Evolutionary conservation across 805 yeast species (phyloP).

Genomic region (Hanseniaspora mollemarum): DNA sequence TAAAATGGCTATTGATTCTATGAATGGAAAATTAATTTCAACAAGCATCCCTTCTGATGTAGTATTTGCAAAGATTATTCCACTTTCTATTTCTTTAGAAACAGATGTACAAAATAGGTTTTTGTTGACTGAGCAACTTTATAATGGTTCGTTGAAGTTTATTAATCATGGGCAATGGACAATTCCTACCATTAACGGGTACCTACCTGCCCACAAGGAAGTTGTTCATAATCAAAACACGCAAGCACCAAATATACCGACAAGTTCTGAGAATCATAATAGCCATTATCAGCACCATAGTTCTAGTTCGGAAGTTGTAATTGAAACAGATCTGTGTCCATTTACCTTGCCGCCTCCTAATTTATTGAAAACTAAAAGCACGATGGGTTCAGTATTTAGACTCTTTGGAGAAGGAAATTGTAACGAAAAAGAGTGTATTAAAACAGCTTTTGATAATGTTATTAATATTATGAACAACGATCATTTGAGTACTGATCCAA

Average conservation of each 20-base stretch:
- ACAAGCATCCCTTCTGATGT: constrained; percentile 64
- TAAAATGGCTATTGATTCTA: constrained; percentile 59
- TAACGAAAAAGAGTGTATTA: constrained; percentile 13
- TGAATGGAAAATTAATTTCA: constrained; percentile 68
- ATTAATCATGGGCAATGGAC: constrained; percentile 29
- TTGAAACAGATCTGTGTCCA: constrained; percentile 30
- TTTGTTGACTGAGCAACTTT: constrained; percentile 28
- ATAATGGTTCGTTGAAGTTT: constrained; percentile 27
- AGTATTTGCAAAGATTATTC: constrained; percentile 68
- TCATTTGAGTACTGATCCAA: constrained; percentile 12
- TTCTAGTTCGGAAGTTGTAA: constrained; percentile 3
- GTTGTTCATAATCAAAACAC: neutral
- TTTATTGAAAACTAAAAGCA: constrained; percentile 18
- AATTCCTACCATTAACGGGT: constrained; percentile 24
- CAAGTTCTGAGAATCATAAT: neutral
- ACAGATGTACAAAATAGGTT: constrained; percentile 18
- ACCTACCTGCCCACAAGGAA: constrained; percentile 10
- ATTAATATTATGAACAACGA: constrained; percentile 18
- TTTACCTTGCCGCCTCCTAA: constrained; percentile 29
- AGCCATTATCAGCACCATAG: neutral
- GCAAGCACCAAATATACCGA: constrained; percentile 17
- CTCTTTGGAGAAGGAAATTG: constrained; percentile 21
- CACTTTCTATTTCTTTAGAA: constrained; percentile 18
- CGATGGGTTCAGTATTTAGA: constrained; percentile 21
- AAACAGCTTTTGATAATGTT: constrained; percentile 17